Conservation (phyloP, 495 filamentous ascomycete species). For the Talaromyces stipitatus region DNA sequence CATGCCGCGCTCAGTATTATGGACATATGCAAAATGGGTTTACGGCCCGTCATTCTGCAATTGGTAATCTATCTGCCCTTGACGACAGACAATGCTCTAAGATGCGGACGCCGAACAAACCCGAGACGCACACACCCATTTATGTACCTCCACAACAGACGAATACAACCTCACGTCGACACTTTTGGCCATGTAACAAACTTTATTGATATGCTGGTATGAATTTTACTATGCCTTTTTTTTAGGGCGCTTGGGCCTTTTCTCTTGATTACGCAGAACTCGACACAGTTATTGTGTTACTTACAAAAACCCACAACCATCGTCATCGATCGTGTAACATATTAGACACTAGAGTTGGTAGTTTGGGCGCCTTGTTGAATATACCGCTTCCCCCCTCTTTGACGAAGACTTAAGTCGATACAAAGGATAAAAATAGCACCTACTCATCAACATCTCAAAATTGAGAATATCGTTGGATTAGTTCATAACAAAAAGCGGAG, state of each 20-base stretch:
- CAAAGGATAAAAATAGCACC: background rate
- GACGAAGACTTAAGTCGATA: background rate
- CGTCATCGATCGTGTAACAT: background rate
- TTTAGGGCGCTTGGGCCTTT: background rate
- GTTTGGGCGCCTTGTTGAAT: background rate
- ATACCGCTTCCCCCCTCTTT: background rate
- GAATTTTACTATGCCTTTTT: background rate
- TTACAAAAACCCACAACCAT: background rate
- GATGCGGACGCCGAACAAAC: background rate
- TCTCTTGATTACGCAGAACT: no score
- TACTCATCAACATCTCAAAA: background rate
- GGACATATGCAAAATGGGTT: background rate
- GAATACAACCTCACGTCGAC: background rate
- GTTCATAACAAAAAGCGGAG: background rate
- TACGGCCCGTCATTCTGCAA: background rate
- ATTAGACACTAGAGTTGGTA: background rate
- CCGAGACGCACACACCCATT: background rate
- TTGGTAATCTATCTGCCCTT: background rate
- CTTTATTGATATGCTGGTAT: background rate
- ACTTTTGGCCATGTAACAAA: conserved; percentile 3
- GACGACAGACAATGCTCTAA: background rate
- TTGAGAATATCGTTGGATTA: background rate
- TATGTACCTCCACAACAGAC: background rate
- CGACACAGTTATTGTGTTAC: no score
- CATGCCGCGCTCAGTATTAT: background rate